Conservation (phyloP, 371 early-diverging fungal species). For the Saksenaea oblongispora region DNA sequence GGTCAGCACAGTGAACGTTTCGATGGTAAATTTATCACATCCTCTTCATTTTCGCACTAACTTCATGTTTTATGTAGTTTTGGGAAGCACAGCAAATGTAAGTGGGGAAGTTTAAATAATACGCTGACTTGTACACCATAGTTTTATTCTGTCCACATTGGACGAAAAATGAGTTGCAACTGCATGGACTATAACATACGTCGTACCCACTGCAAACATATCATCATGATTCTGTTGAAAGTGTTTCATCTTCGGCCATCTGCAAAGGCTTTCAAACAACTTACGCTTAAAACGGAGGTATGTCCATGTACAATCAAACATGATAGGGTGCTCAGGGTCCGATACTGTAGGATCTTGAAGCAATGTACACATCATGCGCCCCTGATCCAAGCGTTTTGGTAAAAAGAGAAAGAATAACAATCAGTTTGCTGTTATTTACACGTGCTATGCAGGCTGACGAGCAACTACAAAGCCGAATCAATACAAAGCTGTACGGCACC, state of each 20-base stretch:
- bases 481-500: conserved; percentile 5
- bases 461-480: background rate
- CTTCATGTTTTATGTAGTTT: conserved; percentile 9
- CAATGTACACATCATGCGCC: conserved; percentile 10
- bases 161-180: conserved; percentile 12
- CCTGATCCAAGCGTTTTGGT: conserved; percentile 24
- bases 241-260: conserved; percentile 27
- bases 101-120: background rate
- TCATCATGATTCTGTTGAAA: conserved; percentile 30
- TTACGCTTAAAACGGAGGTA: background rate
- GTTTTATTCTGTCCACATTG: conserved; percentile 31
- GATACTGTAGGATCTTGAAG: conserved; percentile 8
- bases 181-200: conserved; percentile 24
- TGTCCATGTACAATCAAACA: background rate
- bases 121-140: conserved; percentile 9
- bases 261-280: conserved; percentile 5
- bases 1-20: conserved; percentile 16
- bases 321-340: background rate
- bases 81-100: conserved; percentile 45
- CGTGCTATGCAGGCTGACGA: conserved; percentile 5
- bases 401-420: background rate
- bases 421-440: background rate
- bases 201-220: conserved; percentile 34
- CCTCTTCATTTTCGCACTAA: background rate
- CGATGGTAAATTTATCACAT: conserved; percentile 8